Evolutionary conservation across 345 rosid species (phyloP), one percentile per base, ranked within the genome.

Genomic region (Eucalyptus sp.): DNA sequence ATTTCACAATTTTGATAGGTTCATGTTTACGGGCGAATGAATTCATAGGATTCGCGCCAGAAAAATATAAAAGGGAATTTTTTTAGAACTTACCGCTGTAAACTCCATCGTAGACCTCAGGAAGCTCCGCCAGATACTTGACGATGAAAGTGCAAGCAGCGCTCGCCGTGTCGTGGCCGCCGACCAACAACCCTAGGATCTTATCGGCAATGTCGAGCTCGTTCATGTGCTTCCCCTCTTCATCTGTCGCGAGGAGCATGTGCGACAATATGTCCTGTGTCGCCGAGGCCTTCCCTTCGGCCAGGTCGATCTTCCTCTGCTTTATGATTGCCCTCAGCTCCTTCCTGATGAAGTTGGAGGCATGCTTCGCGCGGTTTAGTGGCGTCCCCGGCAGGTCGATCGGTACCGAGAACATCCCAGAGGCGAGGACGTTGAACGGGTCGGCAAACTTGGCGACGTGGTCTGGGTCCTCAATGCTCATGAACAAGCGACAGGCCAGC

Each of bases 81-180:
- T 5, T 25, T 43, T 14, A 31, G 46, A 43, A 29, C 20, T 54
- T 87, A 89, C 90, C 90, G 50, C 87, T 89, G 87, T 87, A 87
- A 50, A 89, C 90, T 66, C 76, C 80, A 17, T 89, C 87, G 50
- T 89, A 89, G 54, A 89, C 86, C 24, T 87, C 88, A 9, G 90
- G 90, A 50, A 89, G 89, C 81, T 89, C 90, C 37, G 89, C 90
- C 20, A 89, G 88, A 86, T 87, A 89, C 90, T 89, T 89, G 88
- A 89, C 90, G 1, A 89, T 48, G 52, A 89, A 89, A 48, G 90
- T 87, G 87, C 90, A 89, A 50, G 90, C 89, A 41, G 90, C 90
- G 86, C 90, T 89, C 29, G 90, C 90, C 5, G 90, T 89, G 89
- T 89, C 90, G 8, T 89, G 90, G 50, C 90, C 90, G 2, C 90